Conservation (phyloP, 352 stramenopile species). For the Pelagophyceae sp. region DNA sequence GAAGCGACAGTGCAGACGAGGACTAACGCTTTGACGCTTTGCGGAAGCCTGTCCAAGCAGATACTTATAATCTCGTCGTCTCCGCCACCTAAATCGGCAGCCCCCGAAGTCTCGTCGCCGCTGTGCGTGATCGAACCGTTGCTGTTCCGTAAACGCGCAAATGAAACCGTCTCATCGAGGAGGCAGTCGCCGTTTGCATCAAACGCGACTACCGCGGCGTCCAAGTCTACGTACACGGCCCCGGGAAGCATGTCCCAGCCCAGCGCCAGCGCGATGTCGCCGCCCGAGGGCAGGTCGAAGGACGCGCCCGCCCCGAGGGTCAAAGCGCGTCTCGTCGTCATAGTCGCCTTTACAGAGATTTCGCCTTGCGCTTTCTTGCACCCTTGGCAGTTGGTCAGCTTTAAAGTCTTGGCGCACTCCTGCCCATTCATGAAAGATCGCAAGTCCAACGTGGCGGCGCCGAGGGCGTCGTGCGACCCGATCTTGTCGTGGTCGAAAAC, state of each 20-base stretch:
- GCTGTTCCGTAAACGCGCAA: constrained; percentile 33
- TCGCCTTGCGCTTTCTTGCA: constrained; percentile 32
- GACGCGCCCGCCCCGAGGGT: constrained; percentile 31
- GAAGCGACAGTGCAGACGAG: constrained; percentile 35
- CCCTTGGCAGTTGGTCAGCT: constrained; percentile 19
- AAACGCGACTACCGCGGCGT: constrained; percentile 35
- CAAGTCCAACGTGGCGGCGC: constrained; percentile 24
- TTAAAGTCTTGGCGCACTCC: constrained; percentile 26
- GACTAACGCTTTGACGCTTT: constrained; percentile 27
- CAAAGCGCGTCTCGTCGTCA: constrained; percentile 5
- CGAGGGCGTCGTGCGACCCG: constrained; percentile 25
- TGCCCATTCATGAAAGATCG: constrained; percentile 5
- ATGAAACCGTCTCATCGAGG: constrained; percentile 38
- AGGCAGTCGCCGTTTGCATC: constrained; percentile 25
- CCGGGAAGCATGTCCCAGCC: constrained; percentile 32
- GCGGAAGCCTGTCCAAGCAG: constrained; percentile 26
- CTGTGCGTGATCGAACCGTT: constrained; percentile 35
- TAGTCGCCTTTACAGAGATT: constrained; percentile 24
- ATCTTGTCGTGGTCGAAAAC: constrained; percentile 31
- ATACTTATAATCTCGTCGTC: constrained; percentile 37
- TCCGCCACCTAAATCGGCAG: constrained; percentile 22
- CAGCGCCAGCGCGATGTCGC: constrained; percentile 30
- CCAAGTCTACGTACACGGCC: constrained; percentile 30
- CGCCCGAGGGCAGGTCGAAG: constrained; percentile 20
- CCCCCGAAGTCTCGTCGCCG: constrained; percentile 31